Evolutionary conservation across 371 early-diverging fungal genomes (phyloP).

Genomic region (Syncephalastrum sp.): DNA sequence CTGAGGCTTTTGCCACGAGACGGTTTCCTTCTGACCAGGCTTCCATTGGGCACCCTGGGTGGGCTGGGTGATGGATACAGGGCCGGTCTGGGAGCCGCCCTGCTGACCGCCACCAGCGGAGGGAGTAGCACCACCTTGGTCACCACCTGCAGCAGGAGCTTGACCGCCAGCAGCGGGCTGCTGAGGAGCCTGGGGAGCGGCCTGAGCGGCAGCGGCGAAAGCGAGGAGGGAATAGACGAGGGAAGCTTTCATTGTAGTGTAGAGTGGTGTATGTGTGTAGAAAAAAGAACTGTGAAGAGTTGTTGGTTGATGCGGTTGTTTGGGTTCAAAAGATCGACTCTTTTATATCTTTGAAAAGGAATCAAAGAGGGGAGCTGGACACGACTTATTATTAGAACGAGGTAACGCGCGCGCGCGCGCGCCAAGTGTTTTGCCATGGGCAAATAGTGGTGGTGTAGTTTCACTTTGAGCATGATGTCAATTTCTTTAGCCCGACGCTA

Average conservation of each 20-base stretch:
- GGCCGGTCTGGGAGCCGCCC: constrained; percentile 14
- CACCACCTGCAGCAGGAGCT: constrained; percentile 8
- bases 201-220: constrained; percentile 7
- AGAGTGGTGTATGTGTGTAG: too few relatives aligned
- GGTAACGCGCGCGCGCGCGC: too few relatives aligned
- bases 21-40: constrained; percentile 32
- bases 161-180: constrained; percentile 1
- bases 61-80: constrained; percentile 39
- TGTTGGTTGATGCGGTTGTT: too few relatives aligned
- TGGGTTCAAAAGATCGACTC: too few relatives aligned
- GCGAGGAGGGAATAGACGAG: constrained; percentile 10
- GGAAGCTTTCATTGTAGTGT: constrained; percentile 13
- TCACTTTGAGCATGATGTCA: too few relatives aligned
- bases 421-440: too few relatives aligned
- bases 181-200: constrained; percentile 7
- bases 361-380: too few relatives aligned
- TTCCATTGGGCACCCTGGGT: constrained; percentile 37
- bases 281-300: constrained; percentile 20
- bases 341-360: too few relatives aligned
- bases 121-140: constrained; percentile 1
- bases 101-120: constrained; percentile 12
- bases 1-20: constrained; percentile 46
- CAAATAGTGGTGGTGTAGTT: too few relatives aligned
- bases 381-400: too few relatives aligned
- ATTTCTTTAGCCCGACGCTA: too few relatives aligned